Percentiles rank a stretch among this genome's conserved stretches.
Conservation (phyloP, 2,329 filamentous ascomycete species). For the Ascochyta viciae-villosae region DNA sequence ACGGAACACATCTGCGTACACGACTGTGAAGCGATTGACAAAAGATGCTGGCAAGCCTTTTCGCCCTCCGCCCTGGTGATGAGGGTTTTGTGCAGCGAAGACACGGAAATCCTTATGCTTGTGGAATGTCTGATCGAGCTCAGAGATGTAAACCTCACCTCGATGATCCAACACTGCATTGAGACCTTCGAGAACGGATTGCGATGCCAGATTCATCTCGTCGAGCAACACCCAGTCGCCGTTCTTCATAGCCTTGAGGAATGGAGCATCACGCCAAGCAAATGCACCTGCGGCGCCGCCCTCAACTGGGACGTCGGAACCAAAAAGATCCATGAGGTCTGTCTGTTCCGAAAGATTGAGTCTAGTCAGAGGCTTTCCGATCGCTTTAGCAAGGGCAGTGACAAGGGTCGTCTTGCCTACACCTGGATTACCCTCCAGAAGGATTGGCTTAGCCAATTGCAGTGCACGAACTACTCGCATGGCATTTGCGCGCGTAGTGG, state of each 20-base stretch:
- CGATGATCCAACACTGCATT: slow-evolving; percentile 97
- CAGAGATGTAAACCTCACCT: slow-evolving; percentile 93
- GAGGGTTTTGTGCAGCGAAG: slow-evolving; percentile 96
- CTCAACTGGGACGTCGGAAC: slow-evolving; percentile 93
- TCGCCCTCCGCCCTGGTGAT: slow-evolving; percentile 93
- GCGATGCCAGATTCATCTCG: slow-evolving; percentile 98
- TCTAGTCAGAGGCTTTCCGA: slow-evolving; percentile 82
- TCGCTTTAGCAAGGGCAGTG: slow-evolving; percentile 79
- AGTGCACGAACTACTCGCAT: slow-evolving; percentile 91
- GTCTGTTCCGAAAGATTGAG: slow-evolving; percentile 99
- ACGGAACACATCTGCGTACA: slow-evolving; percentile 91
- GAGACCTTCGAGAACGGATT: slow-evolving; percentile 93
- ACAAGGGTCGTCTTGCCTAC: slow-evolving; percentile 97
- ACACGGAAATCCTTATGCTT: slow-evolving; percentile 90
- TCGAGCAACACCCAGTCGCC: slow-evolving; percentile 97
- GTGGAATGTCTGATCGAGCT: slow-evolving; percentile 92
- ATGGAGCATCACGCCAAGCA: slow-evolving; percentile 93
- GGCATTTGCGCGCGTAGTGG: slow-evolving; percentile 86
- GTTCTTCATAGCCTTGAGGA: slow-evolving; percentile 93
- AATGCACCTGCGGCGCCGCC: slow-evolving; percentile 91
- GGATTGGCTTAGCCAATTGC: slow-evolving; percentile 86
- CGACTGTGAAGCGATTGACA: slow-evolving; percentile 97
- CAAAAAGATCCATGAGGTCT: slow-evolving; percentile 95
- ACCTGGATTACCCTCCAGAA: slow-evolving; percentile 96
- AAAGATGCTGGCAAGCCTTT: slow-evolving; percentile 96